Evolutionary conservation across 2,329 filamentous ascomycete species (phyloP).

Genomic region (Aureobasidium sp.): DNA sequence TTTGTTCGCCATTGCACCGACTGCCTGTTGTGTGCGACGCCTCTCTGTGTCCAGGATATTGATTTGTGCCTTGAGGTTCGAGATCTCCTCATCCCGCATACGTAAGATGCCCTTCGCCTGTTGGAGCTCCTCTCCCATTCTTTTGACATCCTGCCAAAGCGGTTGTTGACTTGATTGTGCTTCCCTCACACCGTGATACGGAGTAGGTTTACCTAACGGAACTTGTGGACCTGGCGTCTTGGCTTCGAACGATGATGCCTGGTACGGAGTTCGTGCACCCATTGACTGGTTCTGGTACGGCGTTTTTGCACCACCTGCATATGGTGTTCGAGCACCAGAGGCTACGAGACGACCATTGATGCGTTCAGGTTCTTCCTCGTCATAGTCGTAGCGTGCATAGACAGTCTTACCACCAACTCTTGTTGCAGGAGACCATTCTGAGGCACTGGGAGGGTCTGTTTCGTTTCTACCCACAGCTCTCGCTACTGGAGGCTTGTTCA

Average conservation of each 20-base stretch:
- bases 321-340: neutral
- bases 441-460: neutral
- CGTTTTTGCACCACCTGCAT: neutral
- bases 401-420: slow-evolving; percentile 4
- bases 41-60: neutral
- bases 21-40: neutral
- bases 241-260: neutral
- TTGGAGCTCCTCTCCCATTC: neutral
- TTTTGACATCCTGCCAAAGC: neutral
- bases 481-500: neutral
- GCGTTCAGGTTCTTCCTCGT: neutral
- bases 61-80: neutral
- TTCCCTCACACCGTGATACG: neutral
- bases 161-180: neutral
- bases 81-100: slow-evolving; percentile 1
- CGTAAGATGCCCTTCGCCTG: neutral
- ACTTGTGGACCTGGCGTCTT: neutral
- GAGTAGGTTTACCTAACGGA: neutral
- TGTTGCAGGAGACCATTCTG: neutral
- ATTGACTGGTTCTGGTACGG: neutral
- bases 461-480: neutral
- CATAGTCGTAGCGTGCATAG: neutral
- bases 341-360: neutral
- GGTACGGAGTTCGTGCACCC: neutral
- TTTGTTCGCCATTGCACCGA: neutral